Conservation (phyloP, 1,284 basidiomycete species). For the Trametes polyzona region DNA sequence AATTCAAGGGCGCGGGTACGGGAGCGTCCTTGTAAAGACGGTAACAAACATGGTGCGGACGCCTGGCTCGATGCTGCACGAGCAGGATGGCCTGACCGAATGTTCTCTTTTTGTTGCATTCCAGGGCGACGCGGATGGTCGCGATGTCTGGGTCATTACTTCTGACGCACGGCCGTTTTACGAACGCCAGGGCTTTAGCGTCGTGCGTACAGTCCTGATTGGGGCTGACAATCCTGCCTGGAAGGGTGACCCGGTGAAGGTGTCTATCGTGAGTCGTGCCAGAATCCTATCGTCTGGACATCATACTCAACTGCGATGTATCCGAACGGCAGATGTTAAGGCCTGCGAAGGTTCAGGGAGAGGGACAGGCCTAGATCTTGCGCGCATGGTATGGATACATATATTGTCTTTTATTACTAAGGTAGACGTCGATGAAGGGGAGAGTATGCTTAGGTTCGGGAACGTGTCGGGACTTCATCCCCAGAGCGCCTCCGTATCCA, state of each 20-base stretch:
- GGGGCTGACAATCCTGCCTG: slow-evolving; percentile 17
- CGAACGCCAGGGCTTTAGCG: slow-evolving; percentile 12
- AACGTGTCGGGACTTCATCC: slow-evolving; percentile 8
- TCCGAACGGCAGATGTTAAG: neutral
- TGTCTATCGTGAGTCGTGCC: neutral
- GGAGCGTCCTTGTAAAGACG: slow-evolving; percentile 7
- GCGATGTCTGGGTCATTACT: slow-evolving; percentile 9
- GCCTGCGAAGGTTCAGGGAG: neutral
- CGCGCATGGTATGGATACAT: neutral
- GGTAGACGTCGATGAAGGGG: neutral
- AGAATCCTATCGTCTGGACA: neutral
- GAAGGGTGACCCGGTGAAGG: slow-evolving; percentile 6
- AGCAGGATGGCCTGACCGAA: neutral
- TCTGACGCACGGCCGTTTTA: slow-evolving; percentile 15
- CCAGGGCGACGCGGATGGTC: slow-evolving; percentile 14
- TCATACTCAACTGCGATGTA: neutral
- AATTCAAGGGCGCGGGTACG: slow-evolving; percentile 16
- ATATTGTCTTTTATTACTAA: neutral
- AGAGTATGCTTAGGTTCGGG: neutral
- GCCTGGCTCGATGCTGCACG: neutral
- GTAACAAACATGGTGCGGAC: slow-evolving; percentile 8
- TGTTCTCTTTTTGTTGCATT: neutral
- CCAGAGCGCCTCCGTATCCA: slow-evolving; percentile 37
- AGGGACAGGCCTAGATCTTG: neutral
- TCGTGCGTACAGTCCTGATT: neutral